Evolutionary conservation across 2,329 filamentous ascomycete species (phyloP).

Genomic region (Verticillium nonalfalfae): DNA sequence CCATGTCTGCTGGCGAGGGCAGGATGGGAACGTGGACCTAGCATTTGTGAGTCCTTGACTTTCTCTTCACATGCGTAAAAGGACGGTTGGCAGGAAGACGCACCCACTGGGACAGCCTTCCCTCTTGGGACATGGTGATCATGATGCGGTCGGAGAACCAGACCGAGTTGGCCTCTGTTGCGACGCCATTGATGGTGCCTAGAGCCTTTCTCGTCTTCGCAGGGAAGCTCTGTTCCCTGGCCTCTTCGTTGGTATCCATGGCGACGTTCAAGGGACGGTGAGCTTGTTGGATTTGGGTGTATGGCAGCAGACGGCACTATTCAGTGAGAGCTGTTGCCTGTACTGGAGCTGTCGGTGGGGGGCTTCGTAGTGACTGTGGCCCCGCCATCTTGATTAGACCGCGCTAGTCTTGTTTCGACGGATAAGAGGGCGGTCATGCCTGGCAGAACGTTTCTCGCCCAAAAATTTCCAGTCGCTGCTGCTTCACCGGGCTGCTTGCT

Average conservation of each 20-base stretch:
- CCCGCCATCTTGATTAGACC: slow-evolving; percentile 7
- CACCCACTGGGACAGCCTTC: slow-evolving; percentile 89
- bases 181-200: slow-evolving; percentile 58
- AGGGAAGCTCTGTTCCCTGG: slow-evolving; percentile 57
- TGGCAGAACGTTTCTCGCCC: slow-evolving; percentile 26
- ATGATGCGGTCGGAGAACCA: slow-evolving; percentile 87
- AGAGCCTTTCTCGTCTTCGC: slow-evolving; percentile 53
- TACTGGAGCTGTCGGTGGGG: background rate
- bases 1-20: slow-evolving; percentile 55
- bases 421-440: slow-evolving; percentile 23
- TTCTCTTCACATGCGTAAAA: slow-evolving; percentile 14
- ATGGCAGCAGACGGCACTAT: too few relatives aligned
- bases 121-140: slow-evolving; percentile 80
- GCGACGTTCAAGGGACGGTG: background rate
- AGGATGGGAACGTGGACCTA: slow-evolving; percentile 75
- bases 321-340: too few relatives aligned
- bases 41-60: background rate
- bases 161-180: slow-evolving; percentile 66
- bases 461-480: slow-evolving; percentile 24
- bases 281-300: background rate
- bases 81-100: slow-evolving; percentile 12
- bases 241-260: slow-evolving; percentile 34
- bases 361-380: background rate
- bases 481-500: background rate
- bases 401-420: slow-evolving; percentile 25